A percentile compares a stretch with the other conserved stretches of the same genome.
Evolutionary conservation across 2,329 filamentous ascomycete species (phyloP).

Genomic region (Stagonosporopsis tanaceti): DNA sequence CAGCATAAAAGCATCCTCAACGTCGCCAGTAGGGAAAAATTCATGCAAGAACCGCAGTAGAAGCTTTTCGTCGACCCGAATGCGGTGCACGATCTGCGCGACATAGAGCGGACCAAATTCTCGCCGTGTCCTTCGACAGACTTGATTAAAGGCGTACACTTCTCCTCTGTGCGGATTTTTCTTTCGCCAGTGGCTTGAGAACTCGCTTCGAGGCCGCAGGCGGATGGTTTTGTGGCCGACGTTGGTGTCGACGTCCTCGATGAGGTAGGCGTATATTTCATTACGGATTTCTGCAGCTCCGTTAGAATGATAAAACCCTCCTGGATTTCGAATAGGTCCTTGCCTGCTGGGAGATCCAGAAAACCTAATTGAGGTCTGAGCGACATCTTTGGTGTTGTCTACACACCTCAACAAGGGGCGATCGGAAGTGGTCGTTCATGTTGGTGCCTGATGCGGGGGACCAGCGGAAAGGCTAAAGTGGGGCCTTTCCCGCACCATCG

Average conservation of each 20-base stretch:
- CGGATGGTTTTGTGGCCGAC: constrained; percentile 12
- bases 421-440: constrained; percentile 2
- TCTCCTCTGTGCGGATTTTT: constrained; percentile 12
- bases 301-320: not conserved
- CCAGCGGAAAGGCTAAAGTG: not conserved
- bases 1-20: not conserved
- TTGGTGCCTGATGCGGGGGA: constrained; percentile 11
- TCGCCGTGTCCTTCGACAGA: constrained; percentile 4
- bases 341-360: constrained; percentile 9
- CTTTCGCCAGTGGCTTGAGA: constrained; percentile 7
- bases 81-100: constrained; percentile 6
- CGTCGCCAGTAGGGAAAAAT: not conserved
- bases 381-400: not conserved
- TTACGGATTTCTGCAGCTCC: constrained; percentile 8
- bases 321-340: not conserved
- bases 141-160: constrained; percentile 9
- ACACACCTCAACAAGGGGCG: not conserved
- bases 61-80: constrained; percentile 1
- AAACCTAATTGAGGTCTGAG: not conserved
- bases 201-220: constrained; percentile 6
- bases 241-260: constrained; percentile 17
- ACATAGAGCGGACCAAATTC: constrained; percentile 16
- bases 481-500: not conserved
- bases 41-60: not conserved
- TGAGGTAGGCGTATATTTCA: constrained; percentile 7